Evolutionary conservation across 169 alveolate species (phyloP).

Genomic region (Plasmodium yoelii): DNA sequence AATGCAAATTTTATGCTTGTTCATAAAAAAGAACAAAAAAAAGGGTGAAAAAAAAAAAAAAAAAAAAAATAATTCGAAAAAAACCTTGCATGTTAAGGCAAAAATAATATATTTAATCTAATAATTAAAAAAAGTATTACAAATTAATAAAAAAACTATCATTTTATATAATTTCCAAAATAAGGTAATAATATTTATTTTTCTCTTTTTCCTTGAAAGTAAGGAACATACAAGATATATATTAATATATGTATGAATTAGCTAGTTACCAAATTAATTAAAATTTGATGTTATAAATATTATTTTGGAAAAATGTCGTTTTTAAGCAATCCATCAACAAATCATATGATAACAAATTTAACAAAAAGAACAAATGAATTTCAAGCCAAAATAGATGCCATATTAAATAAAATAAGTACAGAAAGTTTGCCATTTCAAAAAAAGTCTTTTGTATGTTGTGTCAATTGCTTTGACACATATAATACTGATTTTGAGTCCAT

Average conservation of each 20-base stretch:
- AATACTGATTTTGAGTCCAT: constrained; percentile 81
- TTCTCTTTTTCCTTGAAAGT: no score
- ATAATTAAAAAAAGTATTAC: neutral
- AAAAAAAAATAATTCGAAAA: constrained; percentile 2
- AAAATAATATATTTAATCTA: neutral
- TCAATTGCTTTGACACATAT: constrained; percentile 82
- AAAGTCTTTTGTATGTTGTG: constrained; percentile 82
- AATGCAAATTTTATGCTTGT: neutral
- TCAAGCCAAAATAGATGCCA: constrained; percentile 81
- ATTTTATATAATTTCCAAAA: no score
- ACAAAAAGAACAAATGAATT: constrained; percentile 82
- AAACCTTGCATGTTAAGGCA: neutral
- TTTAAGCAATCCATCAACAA: constrained; percentile 68
- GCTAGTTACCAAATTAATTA: no score
- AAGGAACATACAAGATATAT: no score
- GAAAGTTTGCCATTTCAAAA: constrained; percentile 85
- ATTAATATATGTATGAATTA: no score
- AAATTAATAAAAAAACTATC: neutral
- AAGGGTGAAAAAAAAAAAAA: neutral
- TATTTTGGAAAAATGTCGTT: constrained; percentile 40
- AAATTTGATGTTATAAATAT: no score
- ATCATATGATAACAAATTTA: constrained; percentile 69
- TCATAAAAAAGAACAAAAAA: constrained; percentile 1
- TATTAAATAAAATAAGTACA: constrained; percentile 82
- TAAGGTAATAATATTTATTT: no score